A percentile compares a stretch with the other conserved stretches of the same genome.
Conservation (phyloP, 257 asterid species). For the Salvia miltiorrhiza region DNA sequence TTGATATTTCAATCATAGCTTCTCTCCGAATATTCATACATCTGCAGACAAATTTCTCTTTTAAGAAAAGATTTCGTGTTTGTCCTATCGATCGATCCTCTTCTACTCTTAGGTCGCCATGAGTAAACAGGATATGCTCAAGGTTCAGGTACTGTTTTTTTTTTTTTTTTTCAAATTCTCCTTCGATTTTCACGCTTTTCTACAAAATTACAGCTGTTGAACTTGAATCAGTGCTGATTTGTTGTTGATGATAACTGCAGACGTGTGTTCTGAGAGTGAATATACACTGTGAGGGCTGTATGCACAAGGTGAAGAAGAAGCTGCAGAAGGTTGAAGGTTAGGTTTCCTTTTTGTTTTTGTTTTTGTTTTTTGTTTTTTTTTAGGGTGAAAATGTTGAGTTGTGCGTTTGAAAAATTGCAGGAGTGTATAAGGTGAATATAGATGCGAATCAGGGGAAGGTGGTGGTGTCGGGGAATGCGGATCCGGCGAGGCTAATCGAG, state of each 20-base stretch:
- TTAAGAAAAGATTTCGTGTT: neutral
- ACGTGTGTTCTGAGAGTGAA: constrained; percentile 55
- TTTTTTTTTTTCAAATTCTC: neutral
- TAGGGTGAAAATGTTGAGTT: neutral
- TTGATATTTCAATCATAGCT: neutral
- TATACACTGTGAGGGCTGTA: constrained; percentile 73
- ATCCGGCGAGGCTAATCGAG: constrained; percentile 48
- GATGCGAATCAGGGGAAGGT: constrained; percentile 55
- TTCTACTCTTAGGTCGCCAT: constrained; percentile 18
- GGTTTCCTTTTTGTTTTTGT: too few species aligned
- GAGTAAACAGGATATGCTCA: constrained; percentile 57
- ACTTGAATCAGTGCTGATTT: too few species aligned
- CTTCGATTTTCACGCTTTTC: neutral
- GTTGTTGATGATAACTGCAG: constrained; percentile 31
- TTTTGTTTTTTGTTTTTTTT: neutral
- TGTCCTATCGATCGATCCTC: neutral
- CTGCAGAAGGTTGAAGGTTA: constrained; percentile 59
- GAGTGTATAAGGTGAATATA: constrained; percentile 34
- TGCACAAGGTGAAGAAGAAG: constrained; percentile 53
- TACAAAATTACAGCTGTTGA: too few species aligned
- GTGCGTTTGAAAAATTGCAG: constrained; percentile 7
- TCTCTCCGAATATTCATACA: constrained; percentile 3
- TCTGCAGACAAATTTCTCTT: neutral
- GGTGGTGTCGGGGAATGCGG: constrained; percentile 65
- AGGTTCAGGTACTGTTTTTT: constrained; percentile 47